A percentile compares a stretch with the other conserved stretches of the same genome.
These are phyloP conservation scores for Blastobotrys capitulatus DNA, from an alignment of 1,139 yeast species.

Conservation along the genomic window DNA sequence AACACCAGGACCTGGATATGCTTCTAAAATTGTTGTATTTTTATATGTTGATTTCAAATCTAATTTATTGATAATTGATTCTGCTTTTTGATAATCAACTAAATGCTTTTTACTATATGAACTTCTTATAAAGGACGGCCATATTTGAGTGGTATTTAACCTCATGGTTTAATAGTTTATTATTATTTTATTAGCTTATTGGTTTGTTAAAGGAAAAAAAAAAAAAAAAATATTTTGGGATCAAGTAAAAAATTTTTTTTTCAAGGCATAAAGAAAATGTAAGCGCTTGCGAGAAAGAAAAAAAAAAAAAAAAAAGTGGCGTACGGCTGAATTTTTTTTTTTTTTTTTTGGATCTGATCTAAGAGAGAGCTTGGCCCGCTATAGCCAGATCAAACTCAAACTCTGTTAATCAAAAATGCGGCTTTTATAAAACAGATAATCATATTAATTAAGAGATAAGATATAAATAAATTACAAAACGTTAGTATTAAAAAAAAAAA, in stretches of 20 bases:
- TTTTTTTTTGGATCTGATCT: too few species aligned
- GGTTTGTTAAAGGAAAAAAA: too few species aligned
- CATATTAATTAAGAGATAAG: too few species aligned
- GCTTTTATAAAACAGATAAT: too few species aligned
- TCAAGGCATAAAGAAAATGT: not conserved
- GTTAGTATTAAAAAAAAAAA: too few species aligned
- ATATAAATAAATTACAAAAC: too few species aligned
- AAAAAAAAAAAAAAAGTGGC: not conserved
- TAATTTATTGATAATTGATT: constrained; percentile 6
- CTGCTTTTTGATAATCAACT: constrained; percentile 6
- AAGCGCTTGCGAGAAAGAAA: too few species aligned
- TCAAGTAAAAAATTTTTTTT: not conserved
- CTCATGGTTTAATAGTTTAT: constrained; percentile 5
- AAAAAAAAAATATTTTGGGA: not conserved
- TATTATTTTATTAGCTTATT: too few species aligned
- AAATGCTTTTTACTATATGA: constrained; percentile 7
- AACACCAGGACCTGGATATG: constrained; percentile 47
- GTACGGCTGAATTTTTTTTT: too few species aligned
- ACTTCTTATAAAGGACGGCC: constrained; percentile 3
- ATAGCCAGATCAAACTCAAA: too few species aligned
- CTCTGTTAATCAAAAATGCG: too few species aligned
- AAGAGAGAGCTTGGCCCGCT: too few species aligned
- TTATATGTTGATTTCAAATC: constrained; percentile 19
- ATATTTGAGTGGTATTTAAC: constrained; percentile 14
- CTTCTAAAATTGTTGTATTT: constrained; percentile 55